Evolutionary conservation across 768 basidiomycete species (phyloP).

Genomic region (Lactarius tabidus): DNA sequence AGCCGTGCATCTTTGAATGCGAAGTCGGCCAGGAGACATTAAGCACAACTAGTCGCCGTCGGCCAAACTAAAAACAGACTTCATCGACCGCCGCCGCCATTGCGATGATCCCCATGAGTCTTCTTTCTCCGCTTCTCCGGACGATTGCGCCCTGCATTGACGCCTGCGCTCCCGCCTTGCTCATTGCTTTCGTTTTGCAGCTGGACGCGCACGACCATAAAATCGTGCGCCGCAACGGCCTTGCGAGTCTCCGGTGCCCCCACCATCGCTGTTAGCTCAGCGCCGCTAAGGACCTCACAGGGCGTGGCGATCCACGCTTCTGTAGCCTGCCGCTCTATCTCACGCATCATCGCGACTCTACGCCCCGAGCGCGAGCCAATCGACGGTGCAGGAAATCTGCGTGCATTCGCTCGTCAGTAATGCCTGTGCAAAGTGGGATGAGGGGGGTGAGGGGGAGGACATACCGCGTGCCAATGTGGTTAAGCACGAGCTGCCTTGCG

Average conservation of each 20-base stretch:
- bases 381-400: conserved; percentile 51
- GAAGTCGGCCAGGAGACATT: not conserved
- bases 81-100: not conserved
- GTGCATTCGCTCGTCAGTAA: not conserved
- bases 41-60: not conserved
- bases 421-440: not conserved
- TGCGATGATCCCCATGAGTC: not conserved
- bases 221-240: conserved; percentile 28
- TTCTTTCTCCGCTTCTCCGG: conserved; percentile 5
- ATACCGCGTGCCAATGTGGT: conserved; percentile 73
- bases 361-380: conserved; percentile 30
- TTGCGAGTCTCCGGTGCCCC: not conserved
- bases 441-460: conserved; percentile 24
- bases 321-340: conserved; percentile 62
- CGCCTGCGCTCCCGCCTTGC: not conserved
- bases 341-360: conserved; percentile 45
- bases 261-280: not conserved
- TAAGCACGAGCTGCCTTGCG: conserved; percentile 62
- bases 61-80: not conserved
- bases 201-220: conserved; percentile 19
- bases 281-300: conserved; percentile 8
- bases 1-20: not conserved
- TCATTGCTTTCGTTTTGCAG: not conserved
- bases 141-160: not conserved
- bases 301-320: conserved; percentile 46